Conservation (phyloP, 2,329 filamentous ascomycete genomes). For the Sphaerulina musiva region DNA sequence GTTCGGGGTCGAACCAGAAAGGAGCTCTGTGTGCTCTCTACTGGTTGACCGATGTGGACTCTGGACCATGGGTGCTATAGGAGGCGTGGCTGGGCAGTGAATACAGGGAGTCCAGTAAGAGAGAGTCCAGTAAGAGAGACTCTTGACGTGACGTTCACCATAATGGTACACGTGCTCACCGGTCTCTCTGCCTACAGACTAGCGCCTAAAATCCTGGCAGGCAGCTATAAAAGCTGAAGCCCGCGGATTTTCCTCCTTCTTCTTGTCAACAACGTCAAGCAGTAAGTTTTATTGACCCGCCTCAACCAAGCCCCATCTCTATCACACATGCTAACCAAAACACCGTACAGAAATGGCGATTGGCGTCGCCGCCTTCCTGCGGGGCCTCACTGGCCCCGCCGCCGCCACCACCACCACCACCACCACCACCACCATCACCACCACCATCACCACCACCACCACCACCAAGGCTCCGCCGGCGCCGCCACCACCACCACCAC, state of each 20-base stretch:
- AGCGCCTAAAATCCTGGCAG: too few species aligned
- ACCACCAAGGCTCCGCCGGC: background rate
- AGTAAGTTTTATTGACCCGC: background rate
- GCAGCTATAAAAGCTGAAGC: background rate
- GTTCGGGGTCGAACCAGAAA: background rate
- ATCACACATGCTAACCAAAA: background rate
- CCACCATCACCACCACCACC: background rate
- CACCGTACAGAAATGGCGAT: slow-evolving; percentile 1
- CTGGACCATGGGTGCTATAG: background rate
- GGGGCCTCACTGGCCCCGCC: background rate
- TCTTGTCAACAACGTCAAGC: background rate
- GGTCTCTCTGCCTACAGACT: background rate
- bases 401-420: slow-evolving; percentile 1
- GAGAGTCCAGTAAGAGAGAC: background rate
- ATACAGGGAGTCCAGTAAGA: background rate
- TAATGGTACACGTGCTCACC: background rate
- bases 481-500: background rate
- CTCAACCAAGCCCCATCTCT: background rate
- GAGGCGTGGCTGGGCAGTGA: background rate
- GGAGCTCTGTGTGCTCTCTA: background rate
- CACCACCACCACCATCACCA: background rate
- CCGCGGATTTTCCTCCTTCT: background rate
- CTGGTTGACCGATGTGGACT: background rate
- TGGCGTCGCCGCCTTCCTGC: slow-evolving; percentile 1
- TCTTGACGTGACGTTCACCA: too few species aligned